Conservation (phyloP, 768 basidiomycete species). For the Tricholoma matsutake region DNA sequence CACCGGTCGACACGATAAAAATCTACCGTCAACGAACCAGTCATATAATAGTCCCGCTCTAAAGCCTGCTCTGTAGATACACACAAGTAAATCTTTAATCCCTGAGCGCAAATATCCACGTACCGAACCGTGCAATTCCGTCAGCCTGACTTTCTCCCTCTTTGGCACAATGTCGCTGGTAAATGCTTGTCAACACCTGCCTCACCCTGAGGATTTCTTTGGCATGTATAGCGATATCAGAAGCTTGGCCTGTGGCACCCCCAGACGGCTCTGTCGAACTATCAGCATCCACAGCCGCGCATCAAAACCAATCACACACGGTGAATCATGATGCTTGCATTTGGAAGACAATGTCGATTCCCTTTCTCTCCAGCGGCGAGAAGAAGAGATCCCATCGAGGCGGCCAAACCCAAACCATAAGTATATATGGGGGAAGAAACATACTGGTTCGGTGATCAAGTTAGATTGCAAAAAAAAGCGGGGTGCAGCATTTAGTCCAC, state of each 20-base stretch:
- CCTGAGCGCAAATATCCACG: conserved; percentile 19
- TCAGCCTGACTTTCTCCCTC: conserved; percentile 59
- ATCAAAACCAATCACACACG: conserved; percentile 48
- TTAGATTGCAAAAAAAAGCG: conserved; percentile 12
- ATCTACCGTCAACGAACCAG: conserved; percentile 44
- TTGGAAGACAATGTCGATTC: conserved; percentile 87
- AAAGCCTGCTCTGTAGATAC: conserved; percentile 68
- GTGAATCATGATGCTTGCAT: conserved; percentile 98
- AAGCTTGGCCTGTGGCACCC: conserved; percentile 92
- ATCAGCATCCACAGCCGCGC: neutral
- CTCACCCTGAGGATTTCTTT: conserved; percentile 92
- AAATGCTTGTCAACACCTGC: conserved; percentile 79
- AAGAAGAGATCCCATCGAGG: conserved; percentile 93
- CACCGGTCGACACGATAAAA: conserved; percentile 9
- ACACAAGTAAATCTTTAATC: neutral
- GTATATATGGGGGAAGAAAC: conserved; percentile 95
- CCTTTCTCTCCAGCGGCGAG: conserved; percentile 90
- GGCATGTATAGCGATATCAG: conserved; percentile 97
- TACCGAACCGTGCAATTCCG: conserved; percentile 78
- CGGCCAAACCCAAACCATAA: conserved; percentile 93
- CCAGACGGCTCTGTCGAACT: conserved; percentile 81
- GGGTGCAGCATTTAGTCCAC: conserved; percentile 31
- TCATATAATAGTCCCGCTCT: conserved; percentile 97
- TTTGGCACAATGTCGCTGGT: conserved; percentile 80
- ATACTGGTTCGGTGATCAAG: conserved; percentile 50